These are phyloP conservation scores for Xanthoconium purpureum DNA, from an alignment of 768 basidiomycete genomes.

Conservation along the genomic window DNA sequence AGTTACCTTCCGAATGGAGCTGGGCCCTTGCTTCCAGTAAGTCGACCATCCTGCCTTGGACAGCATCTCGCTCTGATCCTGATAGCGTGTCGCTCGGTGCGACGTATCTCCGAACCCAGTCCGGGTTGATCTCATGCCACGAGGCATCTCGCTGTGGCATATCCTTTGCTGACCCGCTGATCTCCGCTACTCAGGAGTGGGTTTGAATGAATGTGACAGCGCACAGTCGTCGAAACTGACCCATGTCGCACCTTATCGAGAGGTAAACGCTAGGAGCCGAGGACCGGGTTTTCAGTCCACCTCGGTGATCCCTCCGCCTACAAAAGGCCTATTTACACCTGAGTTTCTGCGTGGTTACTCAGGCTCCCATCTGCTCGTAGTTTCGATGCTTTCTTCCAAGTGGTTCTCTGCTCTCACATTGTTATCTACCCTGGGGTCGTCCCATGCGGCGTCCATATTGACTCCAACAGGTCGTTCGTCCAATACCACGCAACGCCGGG, in stretches of 20 bases:
- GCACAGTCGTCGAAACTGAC: conserved; percentile 9
- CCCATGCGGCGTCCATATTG: conserved; percentile 11
- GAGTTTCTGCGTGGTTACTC: not conserved
- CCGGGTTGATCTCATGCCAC: conserved; percentile 9
- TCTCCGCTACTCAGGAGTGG: conserved; percentile 7
- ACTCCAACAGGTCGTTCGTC: not conserved
- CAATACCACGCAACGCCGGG: conserved; percentile 10
- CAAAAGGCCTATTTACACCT: conserved; percentile 13
- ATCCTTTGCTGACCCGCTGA: conserved; percentile 1
- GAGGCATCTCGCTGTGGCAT: conserved; percentile 8
- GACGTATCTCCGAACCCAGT: conserved; percentile 8
- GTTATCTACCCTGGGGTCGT: conserved; percentile 8
- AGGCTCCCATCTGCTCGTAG: not conserved
- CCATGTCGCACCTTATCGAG: conserved; percentile 17
- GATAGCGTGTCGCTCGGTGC: conserved; percentile 3
- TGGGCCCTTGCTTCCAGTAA: conserved; percentile 1
- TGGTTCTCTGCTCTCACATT: conserved; percentile 8
- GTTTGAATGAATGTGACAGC: conserved; percentile 4
- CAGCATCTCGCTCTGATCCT: not conserved
- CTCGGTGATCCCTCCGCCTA: conserved; percentile 6
- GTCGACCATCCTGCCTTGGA: conserved; percentile 11
- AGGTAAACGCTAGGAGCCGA: conserved; percentile 8
- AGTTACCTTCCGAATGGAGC: conserved; percentile 4
- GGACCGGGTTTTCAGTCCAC: conserved; percentile 7
- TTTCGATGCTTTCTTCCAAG: not conserved